Evolutionary conservation across 768 basidiomycete genomes (phyloP), one percentile per base, ranked within the genome.

Genomic region (Mycena latifolia): DNA sequence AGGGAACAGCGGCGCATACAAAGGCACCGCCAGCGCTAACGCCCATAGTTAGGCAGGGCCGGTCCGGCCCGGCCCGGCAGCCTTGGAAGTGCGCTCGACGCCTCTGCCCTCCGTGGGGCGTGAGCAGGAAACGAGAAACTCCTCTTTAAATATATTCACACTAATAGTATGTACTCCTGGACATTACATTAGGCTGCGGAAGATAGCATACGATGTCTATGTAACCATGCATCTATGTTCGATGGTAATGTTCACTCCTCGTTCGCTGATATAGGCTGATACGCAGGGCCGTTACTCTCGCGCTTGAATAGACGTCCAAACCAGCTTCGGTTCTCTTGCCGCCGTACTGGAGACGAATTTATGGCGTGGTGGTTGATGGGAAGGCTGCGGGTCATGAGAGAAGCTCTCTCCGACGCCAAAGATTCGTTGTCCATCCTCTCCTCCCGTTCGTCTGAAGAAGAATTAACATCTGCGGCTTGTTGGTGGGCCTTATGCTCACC

Each of bases 361-460:
- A 80, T 77, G 43, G 80, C 77, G 63, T 78, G 73, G 63, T 80
- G 77, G 64, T 78, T 76, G n/a, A n/a, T 78, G n/a, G 82, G 82
- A 27, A 73, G 76, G 33, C 69, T 66, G 65, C 69, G 75, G 45
- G 83, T 75, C 68, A 88, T 79, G 9, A 91, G 81, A 5, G 89
- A 91, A 20, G 86, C 83, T 28, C 85, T 82, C 71, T 83, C 80
- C 8, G 89, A 89, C 10, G 31, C 35, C 4, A 58, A 25, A 8
- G 63, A 67, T 63, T 89, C 89, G 63, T 92, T 88, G 69, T 92
- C 91, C 27, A 88, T 74, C 59, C 82, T 80, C 75, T 88, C 90
- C 75, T 91, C 87, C 71, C 81, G 76, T 74, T 85, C 81, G 47
- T 71, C 70, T 72, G 53, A 10, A 62, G 24, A 51, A 27, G 57